phyloP scores from a whole-genome alignment of 805 yeast species.

The Candida patagonica region DNA sequence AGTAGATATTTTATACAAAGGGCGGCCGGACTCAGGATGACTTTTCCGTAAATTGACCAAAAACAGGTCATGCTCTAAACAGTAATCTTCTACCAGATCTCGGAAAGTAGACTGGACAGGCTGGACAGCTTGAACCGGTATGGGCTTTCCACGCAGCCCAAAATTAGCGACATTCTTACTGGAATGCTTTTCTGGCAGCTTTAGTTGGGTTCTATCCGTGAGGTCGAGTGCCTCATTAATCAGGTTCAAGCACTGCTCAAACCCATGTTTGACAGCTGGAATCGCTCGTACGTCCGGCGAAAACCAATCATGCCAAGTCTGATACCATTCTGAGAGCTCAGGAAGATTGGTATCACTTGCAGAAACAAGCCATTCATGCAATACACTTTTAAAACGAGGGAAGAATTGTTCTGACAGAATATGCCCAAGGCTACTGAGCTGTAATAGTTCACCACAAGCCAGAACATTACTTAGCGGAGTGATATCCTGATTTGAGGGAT shows the following conservation, averaged over 20 bases:
- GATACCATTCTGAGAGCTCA: conserved; percentile 27
- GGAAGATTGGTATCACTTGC: conserved; percentile 13
- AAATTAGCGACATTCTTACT: background rate
- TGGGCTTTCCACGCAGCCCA: background rate
- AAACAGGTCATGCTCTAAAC: conserved; percentile 41
- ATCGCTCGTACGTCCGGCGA: conserved; percentile 13
- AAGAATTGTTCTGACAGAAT: conserved; percentile 31
- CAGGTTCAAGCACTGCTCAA: conserved; percentile 25
- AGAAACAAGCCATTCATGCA: conserved; percentile 24
- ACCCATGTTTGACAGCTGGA: conserved; percentile 11
- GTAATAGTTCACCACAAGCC: conserved; percentile 21
- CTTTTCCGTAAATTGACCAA: conserved; percentile 30
- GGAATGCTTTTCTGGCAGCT: background rate
- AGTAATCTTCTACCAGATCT: conserved; percentile 57
- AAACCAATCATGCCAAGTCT: conserved; percentile 25
- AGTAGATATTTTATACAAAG: conserved; percentile 35
- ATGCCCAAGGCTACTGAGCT: conserved; percentile 13
- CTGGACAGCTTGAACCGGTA: background rate
- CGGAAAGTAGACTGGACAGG: conserved; percentile 35
- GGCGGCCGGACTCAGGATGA: conserved; percentile 33
- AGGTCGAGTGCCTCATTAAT: conserved; percentile 25
- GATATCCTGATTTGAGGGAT: conserved; percentile 23
- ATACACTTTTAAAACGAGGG: conserved; percentile 30
- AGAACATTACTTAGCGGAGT: conserved; percentile 16
- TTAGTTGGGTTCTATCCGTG: background rate